Conservation (phyloP, 2,329 filamentous ascomycete genomes). For the Trichoderma simmonsii region DNA sequence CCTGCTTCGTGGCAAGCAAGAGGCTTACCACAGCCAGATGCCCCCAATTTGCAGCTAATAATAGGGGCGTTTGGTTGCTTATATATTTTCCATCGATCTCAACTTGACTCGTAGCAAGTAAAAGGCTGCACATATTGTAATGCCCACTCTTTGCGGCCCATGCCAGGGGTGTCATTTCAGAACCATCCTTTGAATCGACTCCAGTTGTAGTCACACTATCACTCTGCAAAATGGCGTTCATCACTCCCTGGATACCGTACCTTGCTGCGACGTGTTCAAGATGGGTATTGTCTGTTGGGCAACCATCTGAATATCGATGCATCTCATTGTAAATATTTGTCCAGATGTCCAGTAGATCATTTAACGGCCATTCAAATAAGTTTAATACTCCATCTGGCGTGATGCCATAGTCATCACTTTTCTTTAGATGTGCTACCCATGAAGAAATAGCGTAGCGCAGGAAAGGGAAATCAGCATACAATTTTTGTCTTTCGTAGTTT, state of each 20-base stretch:
- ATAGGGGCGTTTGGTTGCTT: neutral
- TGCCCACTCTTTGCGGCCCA: too few species aligned
- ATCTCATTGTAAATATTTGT: accelerated
- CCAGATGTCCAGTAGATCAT: neutral
- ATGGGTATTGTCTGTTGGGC: neutral
- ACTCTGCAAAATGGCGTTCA: neutral
- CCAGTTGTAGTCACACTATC: accelerated
- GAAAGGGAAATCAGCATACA: neutral
- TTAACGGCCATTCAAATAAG: neutral
- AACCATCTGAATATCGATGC: accelerated
- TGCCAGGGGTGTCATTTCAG: neutral
- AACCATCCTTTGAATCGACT: neutral
- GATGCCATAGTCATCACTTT: neutral
- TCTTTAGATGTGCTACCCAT: constrained; percentile 5
- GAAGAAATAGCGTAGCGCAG: neutral
- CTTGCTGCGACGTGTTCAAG: neutral
- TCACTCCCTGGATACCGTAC: neutral
- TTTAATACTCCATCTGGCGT: neutral
- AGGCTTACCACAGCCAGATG: too few species aligned
- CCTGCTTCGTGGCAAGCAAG: too few species aligned
- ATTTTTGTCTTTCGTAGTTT: accelerated
- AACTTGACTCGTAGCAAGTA: too few species aligned
- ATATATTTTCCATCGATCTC: too few species aligned
- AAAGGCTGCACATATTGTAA: too few species aligned
- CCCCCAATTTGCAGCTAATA: neutral